These are phyloP conservation scores for Sporormia fimetaria DNA, from an alignment of 495 filamentous ascomycete genomes.

Conservation along the genomic window DNA sequence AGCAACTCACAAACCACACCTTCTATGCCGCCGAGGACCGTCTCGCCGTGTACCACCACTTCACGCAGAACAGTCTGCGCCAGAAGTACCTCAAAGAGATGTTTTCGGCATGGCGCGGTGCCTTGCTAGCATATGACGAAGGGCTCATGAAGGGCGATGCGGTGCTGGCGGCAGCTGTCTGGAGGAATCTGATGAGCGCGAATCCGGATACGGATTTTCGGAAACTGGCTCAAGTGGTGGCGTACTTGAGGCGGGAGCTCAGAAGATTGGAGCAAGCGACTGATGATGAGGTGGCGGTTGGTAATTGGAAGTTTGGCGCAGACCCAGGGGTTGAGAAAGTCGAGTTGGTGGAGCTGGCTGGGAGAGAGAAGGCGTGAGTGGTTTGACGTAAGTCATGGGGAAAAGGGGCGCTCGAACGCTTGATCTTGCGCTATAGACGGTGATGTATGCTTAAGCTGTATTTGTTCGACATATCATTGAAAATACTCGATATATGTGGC, in stretches of 20 bases:
- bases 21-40: conserved; percentile 82
- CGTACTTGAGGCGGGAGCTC: conserved; percentile 63
- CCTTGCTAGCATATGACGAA: conserved; percentile 77
- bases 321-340: conserved; percentile 8
- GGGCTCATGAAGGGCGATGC: conserved; percentile 73
- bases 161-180: conserved; percentile 74
- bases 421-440: too few species aligned
- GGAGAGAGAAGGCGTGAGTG: too few species aligned
- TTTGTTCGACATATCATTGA: too few species aligned
- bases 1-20: conserved; percentile 80
- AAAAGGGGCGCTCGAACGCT: too few species aligned
- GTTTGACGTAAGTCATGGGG: too few species aligned
- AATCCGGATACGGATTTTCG: conserved; percentile 57
- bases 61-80: conserved; percentile 51
- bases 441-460: too few species aligned
- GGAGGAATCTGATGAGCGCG: conserved; percentile 85
- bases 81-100: conserved; percentile 86
- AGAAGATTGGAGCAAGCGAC: conserved; percentile 13
- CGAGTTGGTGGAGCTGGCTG: too few species aligned
- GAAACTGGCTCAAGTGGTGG: conserved; percentile 60
- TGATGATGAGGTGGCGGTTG: conserved; percentile 23
- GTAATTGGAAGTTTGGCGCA: conserved; percentile 13
- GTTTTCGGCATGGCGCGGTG: conserved; percentile 81
- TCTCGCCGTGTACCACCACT: conserved; percentile 63
- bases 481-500: too few species aligned